A percentile compares a stretch with the other conserved stretches of the same genome.
These are phyloP conservation scores for Phytophthora fragariae DNA, from an alignment of 352 stramenopile species.

Conservation along the genomic window DNA sequence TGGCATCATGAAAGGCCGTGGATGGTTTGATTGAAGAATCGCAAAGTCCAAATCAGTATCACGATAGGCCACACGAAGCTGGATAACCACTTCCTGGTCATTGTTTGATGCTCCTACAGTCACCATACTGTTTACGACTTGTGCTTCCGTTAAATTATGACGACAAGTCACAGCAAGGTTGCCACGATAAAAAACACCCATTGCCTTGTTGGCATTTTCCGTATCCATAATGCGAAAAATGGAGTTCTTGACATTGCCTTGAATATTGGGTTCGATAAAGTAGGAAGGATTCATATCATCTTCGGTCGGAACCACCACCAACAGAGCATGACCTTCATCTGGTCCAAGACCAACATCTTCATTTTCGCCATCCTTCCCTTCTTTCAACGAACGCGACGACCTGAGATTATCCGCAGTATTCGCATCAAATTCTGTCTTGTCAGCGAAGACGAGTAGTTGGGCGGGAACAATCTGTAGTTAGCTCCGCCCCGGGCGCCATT, in stretches of 20 bases:
- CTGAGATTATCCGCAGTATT: not conserved
- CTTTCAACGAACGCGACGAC: not conserved
- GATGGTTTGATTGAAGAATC: not conserved
- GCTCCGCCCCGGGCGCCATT: too few relatives aligned
- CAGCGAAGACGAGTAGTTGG: not conserved
- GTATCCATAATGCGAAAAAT: constrained; percentile 1
- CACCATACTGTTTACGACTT: not conserved
- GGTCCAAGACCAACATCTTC: constrained; percentile 1
- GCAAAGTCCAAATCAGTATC: not conserved
- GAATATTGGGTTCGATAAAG: not conserved
- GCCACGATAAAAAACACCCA: not conserved
- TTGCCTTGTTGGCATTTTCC: not conserved
- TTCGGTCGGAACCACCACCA: not conserved
- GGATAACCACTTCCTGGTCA: not conserved
- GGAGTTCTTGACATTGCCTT: not conserved
- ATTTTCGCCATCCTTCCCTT: not conserved
- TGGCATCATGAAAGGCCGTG: not conserved
- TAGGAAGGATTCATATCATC: not conserved
- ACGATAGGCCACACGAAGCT: not conserved
- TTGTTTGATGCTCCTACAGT: not conserved
- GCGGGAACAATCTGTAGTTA: not conserved
- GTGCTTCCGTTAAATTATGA: not conserved
- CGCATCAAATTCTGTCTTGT: not conserved
- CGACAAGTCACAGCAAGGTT: constrained; percentile 3
- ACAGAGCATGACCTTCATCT: not conserved